Conservation (phyloP, 345 rosid species). For the Streptanthus diversifolius region DNA sequence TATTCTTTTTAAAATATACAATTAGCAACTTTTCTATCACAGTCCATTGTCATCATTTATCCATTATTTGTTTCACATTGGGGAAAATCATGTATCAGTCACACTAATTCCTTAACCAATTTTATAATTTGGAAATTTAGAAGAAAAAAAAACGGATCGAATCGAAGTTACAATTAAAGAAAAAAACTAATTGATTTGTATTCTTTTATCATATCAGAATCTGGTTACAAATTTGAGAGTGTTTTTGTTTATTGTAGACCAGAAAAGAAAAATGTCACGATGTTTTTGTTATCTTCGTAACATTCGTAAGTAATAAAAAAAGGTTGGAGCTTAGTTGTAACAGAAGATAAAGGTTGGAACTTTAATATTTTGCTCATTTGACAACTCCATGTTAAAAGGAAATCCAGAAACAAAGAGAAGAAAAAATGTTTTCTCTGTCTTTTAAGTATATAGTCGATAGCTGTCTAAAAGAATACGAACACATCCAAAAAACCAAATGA, state of each 20-base stretch:
- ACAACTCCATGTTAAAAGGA: not conserved
- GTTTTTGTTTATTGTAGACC: not conserved
- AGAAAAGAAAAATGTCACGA: not conserved
- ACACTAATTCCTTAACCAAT: not conserved
- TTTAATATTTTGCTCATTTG: not conserved
- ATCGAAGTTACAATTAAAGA: not conserved
- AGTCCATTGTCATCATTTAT: not conserved
- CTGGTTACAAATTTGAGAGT: too few species aligned
- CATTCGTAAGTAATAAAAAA: not conserved
- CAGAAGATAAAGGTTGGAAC: not conserved
- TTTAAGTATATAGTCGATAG: constrained; percentile 24
- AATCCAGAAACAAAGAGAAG: not conserved
- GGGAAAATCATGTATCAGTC: not conserved
- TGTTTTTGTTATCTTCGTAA: not conserved
- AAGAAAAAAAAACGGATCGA: too few species aligned
- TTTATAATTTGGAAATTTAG: too few species aligned
- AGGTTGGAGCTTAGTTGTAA: not conserved
- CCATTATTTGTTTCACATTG: not conserved
- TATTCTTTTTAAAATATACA: not conserved
- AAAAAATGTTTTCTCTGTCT: constrained; percentile 14
- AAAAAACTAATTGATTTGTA: not conserved
- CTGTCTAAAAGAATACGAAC: constrained; percentile 25
- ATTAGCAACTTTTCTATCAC: not conserved
- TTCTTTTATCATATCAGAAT: too few species aligned
- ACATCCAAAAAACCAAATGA: constrained; percentile 24